Evolutionary conservation across 2,329 filamentous ascomycete genomes (phyloP), one percentile per base, ranked within the genome.

Genomic region (Aspergillus neotritici): DNA sequence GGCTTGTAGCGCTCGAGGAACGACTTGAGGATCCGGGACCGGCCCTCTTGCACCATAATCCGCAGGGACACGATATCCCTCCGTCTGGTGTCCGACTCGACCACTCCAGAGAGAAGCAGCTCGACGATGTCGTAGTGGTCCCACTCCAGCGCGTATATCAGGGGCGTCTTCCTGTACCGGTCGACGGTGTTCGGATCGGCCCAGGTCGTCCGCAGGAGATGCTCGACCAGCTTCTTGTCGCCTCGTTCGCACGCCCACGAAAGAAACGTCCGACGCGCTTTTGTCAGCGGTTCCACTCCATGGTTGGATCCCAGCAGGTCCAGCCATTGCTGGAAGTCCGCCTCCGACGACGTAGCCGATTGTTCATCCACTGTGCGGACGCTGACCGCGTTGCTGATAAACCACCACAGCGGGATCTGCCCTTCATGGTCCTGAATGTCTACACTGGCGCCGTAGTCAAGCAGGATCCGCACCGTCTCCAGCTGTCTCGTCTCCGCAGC

Each of bases 101-200:
- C 40, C 6, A 30, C 17, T 3, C 46, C 46, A 10, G 43, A 45
- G 29, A 48, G 44, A 10, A 50, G 34, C 37, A 48, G 31, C 11
- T 50, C 48, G 10, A 40, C 46, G 5, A 50, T 41, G 8, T 46
- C 42, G 31, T 41, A 48, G 40, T 50, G 48, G 11, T 40, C 46
- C 42, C 46, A 48, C 31, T 50, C 48, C n/a, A 50, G 32, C 6
- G 48, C 46, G 30, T 50, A 50, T 15, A 50, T 46, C 5, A 50
- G 31, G 4, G 48, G 48, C 2, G 48, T 50, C 31, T 50, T 50
- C 12, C 48, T 28, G 31, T 50, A 46, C 5, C 48, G 42, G 31
- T 50, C 48, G 14, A 50, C 35, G 5, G 43, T 48, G 31, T 50
- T 50, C 2, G 48, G 48, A 14, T 50, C 46, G 4, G 48, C 46